Evolutionary conservation across 805 yeast species (phyloP).

Genomic region (Kazachstania viticola): DNA sequence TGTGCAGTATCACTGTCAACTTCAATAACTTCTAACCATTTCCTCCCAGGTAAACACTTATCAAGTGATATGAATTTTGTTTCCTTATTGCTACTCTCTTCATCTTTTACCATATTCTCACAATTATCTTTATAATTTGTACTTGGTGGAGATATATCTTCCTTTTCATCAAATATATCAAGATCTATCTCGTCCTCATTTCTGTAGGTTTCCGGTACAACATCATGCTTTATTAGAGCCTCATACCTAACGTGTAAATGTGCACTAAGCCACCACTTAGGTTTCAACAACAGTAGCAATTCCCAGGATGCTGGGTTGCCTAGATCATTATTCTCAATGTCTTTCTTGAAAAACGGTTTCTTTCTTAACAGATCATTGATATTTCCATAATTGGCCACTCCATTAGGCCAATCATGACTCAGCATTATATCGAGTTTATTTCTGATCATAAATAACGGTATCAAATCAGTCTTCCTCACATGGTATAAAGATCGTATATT

Average conservation of each 20-base stretch:
- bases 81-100: constrained; percentile 8
- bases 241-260: constrained; percentile 71
- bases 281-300: constrained; percentile 43
- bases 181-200: constrained; percentile 23
- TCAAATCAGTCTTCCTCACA: constrained; percentile 45
- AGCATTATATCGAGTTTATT: constrained; percentile 43
- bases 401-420: constrained; percentile 93
- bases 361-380: constrained; percentile 33
- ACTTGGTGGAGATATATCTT: neutral
- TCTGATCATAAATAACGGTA: constrained; percentile 39
- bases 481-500: constrained; percentile 37
- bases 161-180: constrained; percentile 5
- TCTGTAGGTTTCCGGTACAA: constrained; percentile 2
- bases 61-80: constrained; percentile 69
- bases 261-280: constrained; percentile 75
- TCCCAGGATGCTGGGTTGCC: constrained; percentile 64
- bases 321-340: constrained; percentile 44
- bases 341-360: constrained; percentile 61
- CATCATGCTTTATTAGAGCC: constrained; percentile 39
- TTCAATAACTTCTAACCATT: constrained; percentile 42
- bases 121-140: no score
- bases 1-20: constrained; percentile 28
- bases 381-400: constrained; percentile 58
- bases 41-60: constrained; percentile 62
- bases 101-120: neutral